Evolutionary conservation across 75 land plant genomes (phyloP), one percentile per base, ranked within the genome.

Genomic region (Gnetum montanum): DNA sequence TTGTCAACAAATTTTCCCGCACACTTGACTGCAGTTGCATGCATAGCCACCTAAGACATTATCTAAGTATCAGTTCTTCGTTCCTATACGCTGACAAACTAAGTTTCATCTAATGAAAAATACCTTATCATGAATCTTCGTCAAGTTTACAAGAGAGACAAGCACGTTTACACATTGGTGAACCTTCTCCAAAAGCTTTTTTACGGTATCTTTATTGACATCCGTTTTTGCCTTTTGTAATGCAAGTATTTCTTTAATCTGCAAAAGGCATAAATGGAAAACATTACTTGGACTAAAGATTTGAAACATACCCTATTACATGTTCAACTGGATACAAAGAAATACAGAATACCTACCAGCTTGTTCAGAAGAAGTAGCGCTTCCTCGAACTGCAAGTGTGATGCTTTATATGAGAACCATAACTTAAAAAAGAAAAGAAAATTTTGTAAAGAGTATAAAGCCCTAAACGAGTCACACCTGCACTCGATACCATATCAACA

Each of bases 1-100:
- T 56, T 65, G 65, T 88, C 95, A 10, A 92, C 68, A 55, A 81
- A 92, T 49, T 88, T 92, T 0, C 97, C 97, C 40, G 85, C 94
- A 79, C 71, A 82, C 61, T 88, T 88, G 4, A 88, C 79, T 16
- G 95, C 89, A 71, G 77, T 65, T 0, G 86, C 80, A 70, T 84
- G 86, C 27, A 92, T 52, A n/a, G 63, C 43, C n/a, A 71, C 74
- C 97, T 92, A 75, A 10, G n/a, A n/a, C n/a, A n/a, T n/a, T n/a
- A n/a, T n/a, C n/a, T n/a, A n/a, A n/a, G n/a, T n/a, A n/a, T 41
- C 20, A 4, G 69, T 11, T 0, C 13, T n/a, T n/a, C 11, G 2
- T 1, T 10, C 19, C 28, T 4, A 23, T 8, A 52, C 26, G 31
- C 41, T 6, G 22, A 20, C 43, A 57, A 45, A 8, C 10, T 16